Evolutionary conservation across 2,329 filamentous ascomycete genomes (phyloP).

Genomic region (Phaeosphaeria sp.): DNA sequence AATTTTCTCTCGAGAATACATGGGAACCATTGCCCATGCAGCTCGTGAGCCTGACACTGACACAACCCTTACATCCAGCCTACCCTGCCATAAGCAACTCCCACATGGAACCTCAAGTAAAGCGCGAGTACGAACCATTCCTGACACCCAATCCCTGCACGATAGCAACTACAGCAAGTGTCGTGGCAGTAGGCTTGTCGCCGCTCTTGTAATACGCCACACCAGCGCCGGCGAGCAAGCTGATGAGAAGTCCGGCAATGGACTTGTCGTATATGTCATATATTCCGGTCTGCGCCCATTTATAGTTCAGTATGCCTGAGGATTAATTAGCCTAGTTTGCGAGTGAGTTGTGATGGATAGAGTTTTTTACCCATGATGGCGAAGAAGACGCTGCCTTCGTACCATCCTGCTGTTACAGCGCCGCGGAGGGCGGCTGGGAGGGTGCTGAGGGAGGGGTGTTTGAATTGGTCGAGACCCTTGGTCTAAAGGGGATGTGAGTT

Average conservation of each 20-base stretch:
- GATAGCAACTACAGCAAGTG: slow-evolving; percentile 28
- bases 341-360: no score
- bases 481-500: slow-evolving; percentile 16
- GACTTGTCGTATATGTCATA: slow-evolving; percentile 41
- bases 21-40: not conserved
- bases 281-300: slow-evolving; percentile 41
- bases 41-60: not conserved
- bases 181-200: slow-evolving; percentile 32
- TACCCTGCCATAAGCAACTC: slow-evolving; percentile 2
- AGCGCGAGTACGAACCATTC: slow-evolving; percentile 24
- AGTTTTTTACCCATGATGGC: slow-evolving; percentile 41
- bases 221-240: slow-evolving; percentile 33
- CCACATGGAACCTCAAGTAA: slow-evolving; percentile 3
- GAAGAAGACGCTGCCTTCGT: slow-evolving; percentile 46
- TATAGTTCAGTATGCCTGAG: slow-evolving; percentile 43
- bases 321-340: not conserved
- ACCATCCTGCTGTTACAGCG: slow-evolving; percentile 45
- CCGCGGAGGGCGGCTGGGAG: slow-evolving; percentile 35
- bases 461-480: slow-evolving; percentile 45
- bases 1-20: not conserved
- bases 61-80: slow-evolving; percentile 1
- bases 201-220: slow-evolving; percentile 29
- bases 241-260: slow-evolving; percentile 36
- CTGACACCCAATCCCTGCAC: slow-evolving; percentile 34
- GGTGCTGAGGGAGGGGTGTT: slow-evolving; percentile 37